These are phyloP conservation scores for Goffeauzyma gilvescens DNA, from an alignment of 768 basidiomycete genomes.

Conservation along the genomic window DNA sequence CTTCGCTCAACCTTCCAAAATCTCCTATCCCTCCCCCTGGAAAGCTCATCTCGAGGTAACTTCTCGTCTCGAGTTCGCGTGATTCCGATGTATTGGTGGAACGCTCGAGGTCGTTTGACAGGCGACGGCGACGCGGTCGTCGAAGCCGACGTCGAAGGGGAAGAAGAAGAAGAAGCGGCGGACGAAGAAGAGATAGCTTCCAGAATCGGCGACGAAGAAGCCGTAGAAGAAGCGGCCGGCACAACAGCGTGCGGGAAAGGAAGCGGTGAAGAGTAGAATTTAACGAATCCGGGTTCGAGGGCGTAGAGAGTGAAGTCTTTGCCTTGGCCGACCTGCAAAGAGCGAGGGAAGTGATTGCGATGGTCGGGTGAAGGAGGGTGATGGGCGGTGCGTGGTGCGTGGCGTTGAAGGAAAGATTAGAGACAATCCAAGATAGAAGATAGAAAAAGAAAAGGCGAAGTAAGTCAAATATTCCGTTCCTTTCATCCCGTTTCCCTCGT, in stretches of 20 bases:
- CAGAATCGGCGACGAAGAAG: too few species aligned
- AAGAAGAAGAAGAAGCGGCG: not conserved
- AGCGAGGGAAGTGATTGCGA: not conserved
- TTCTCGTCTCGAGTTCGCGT: constrained; percentile 63
- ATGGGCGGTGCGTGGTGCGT: not conserved
- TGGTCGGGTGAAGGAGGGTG: not conserved
- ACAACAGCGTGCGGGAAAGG: constrained; percentile 13
- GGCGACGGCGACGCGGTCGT: constrained; percentile 4
- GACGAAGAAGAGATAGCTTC: constrained; percentile 2
- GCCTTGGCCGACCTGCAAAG: constrained; percentile 60
- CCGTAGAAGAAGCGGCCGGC: not conserved
- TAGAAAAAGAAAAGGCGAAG: too few species aligned
- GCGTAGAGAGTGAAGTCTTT: constrained; percentile 91
- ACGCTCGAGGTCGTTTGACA: constrained; percentile 23
- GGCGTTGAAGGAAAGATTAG: too few species aligned
- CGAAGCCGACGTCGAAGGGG: constrained; percentile 13
- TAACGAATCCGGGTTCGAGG: constrained; percentile 70
- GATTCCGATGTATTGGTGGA: constrained; percentile 44
- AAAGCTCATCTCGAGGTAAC: constrained; percentile 61
- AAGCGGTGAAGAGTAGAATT: constrained; percentile 48
- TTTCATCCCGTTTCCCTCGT: too few species aligned
- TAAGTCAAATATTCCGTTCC: too few species aligned
- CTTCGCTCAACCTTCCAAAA: too few species aligned
- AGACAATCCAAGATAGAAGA: too few species aligned
- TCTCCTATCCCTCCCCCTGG: constrained; percentile 61